Percentiles rank a stretch among this genome's conserved stretches.
Conservation (phyloP, 495 filamentous ascomycete genomes). For the Penicillium tannophilum region DNA sequence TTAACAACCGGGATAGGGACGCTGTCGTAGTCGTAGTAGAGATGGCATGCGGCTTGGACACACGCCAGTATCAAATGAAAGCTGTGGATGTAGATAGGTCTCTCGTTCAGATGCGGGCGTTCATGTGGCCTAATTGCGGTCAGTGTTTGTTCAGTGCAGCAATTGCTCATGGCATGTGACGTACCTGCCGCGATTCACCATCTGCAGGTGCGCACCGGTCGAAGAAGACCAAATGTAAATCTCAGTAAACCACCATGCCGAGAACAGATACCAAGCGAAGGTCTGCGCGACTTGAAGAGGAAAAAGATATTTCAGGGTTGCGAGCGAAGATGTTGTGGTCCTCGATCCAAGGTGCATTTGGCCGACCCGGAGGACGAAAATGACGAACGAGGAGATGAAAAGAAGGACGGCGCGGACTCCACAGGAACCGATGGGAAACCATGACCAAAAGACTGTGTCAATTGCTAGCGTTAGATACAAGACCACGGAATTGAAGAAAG, state of each 20-base stretch:
- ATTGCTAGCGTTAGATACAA: constrained; percentile 4
- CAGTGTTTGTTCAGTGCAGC: constrained; percentile 8
- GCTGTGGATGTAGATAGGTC: constrained; percentile 76
- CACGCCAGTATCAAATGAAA: constrained; percentile 69
- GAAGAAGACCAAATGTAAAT: constrained; percentile 78
- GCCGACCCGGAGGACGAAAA: constrained; percentile 83
- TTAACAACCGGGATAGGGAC: constrained; percentile 57
- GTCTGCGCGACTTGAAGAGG: constrained; percentile 66
- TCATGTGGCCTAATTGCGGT: constrained; percentile 55
- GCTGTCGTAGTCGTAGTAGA: constrained; percentile 74
- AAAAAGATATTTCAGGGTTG: constrained; percentile 60
- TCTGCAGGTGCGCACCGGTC: constrained; percentile 64
- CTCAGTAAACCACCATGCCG: constrained; percentile 78
- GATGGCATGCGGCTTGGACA: constrained; percentile 67
- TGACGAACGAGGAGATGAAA: constrained; percentile 64
- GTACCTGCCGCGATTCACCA: constrained; percentile 67
- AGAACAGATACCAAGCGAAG: constrained; percentile 69
- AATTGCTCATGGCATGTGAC: constrained; percentile 19
- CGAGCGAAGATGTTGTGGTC: constrained; percentile 66
- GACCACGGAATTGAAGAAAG: constrained; percentile 8
- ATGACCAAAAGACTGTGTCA: constrained; percentile 72
- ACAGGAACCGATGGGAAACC: constrained; percentile 78
- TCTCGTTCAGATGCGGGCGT: constrained; percentile 81
- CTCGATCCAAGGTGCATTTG: constrained; percentile 73
- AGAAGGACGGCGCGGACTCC: constrained; percentile 72